phyloP scores from a whole-genome alignment of 352 stramenopile species.

The Pythium myriotylum region DNA sequence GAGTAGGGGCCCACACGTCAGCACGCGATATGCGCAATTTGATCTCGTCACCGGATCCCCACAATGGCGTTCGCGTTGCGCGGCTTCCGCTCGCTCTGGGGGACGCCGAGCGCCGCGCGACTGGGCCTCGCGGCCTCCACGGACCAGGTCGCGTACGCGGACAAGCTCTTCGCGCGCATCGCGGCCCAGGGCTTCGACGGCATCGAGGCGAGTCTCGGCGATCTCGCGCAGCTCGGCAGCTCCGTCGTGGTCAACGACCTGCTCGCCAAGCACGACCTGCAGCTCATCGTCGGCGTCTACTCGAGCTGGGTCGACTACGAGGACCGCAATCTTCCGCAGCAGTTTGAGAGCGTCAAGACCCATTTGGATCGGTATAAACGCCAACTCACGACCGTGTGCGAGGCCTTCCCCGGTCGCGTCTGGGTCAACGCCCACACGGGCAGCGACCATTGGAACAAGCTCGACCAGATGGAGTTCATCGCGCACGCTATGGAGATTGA shows the following conservation, averaged over 20 bases:
- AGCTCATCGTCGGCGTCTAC: slow-evolving; percentile 71
- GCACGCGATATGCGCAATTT: neutral
- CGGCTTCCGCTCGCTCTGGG: slow-evolving; percentile 69
- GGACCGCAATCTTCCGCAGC: slow-evolving; percentile 44
- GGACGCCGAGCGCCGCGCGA: slow-evolving; percentile 38
- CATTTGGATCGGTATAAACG: slow-evolving; percentile 45
- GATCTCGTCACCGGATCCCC: neutral
- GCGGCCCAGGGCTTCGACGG: slow-evolving; percentile 58
- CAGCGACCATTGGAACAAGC: slow-evolving; percentile 51
- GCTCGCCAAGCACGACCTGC: slow-evolving; percentile 50
- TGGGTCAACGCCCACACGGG: slow-evolving; percentile 68
- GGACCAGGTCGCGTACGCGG: slow-evolving; percentile 29
- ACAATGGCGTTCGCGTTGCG: slow-evolving; percentile 30
- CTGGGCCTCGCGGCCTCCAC: slow-evolving; percentile 21
- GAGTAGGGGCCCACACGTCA: slow-evolving; percentile 3
- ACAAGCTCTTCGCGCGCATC: slow-evolving; percentile 42
- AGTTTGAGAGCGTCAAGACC: slow-evolving; percentile 52
- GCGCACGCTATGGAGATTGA: slow-evolving; percentile 52
- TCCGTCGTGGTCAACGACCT: slow-evolving; percentile 37
- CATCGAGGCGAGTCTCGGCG: slow-evolving; percentile 70
- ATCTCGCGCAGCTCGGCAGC: slow-evolving; percentile 57
- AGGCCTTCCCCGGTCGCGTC: slow-evolving; percentile 30
- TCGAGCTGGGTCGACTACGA: slow-evolving; percentile 77
- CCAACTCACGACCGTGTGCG: slow-evolving; percentile 37
- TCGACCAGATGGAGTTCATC: slow-evolving; percentile 54